Evolutionary conservation across 495 filamentous ascomycete species (phyloP).

Genomic region (Diplogelasinospora grovesii): DNA sequence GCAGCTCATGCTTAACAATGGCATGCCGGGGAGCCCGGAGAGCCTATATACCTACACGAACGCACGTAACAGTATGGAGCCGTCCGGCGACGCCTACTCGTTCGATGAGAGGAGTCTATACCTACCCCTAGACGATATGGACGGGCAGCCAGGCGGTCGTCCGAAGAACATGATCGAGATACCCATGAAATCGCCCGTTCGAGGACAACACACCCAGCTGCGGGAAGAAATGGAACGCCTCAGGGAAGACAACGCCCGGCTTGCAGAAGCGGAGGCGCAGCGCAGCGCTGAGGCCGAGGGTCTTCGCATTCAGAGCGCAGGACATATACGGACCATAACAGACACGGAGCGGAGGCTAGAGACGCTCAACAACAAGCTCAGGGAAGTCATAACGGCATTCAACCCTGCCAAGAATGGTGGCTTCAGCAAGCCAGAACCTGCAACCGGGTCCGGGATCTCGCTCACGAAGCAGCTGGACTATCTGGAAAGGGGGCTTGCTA

Average conservation of each 20-base stretch:
- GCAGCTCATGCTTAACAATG: constrained; percentile 37
- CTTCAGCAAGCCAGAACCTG: constrained; percentile 28
- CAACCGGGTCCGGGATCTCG: constrained; percentile 37
- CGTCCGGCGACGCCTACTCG: constrained; percentile 42
- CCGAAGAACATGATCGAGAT: constrained; percentile 37
- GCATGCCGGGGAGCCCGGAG: constrained; percentile 60
- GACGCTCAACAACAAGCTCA: constrained; percentile 61
- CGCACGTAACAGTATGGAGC: constrained; percentile 43
- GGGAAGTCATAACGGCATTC: constrained; percentile 57
- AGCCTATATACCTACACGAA: constrained; percentile 57
- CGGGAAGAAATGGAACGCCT: constrained; percentile 32
- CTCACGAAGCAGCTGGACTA: constrained; percentile 36
- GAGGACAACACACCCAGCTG: constrained; percentile 37
- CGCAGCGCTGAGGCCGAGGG: constrained; percentile 15
- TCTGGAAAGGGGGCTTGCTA: constrained; percentile 28
- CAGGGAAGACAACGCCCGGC: constrained; percentile 33
- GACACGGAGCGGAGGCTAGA: constrained; percentile 65
- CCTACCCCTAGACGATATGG: constrained; percentile 58
- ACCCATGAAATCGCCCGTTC: constrained; percentile 38
- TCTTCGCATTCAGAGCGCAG: constrained; percentile 21
- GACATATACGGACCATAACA: constrained; percentile 38
- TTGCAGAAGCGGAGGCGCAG: constrained; percentile 16
- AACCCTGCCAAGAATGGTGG: constrained; percentile 41
- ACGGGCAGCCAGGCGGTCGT: constrained; percentile 34
- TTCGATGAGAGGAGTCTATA: constrained; percentile 84